Evolutionary conservation across 495 filamentous ascomycete species (phyloP).

Genomic region (Penicillium odoratum): DNA sequence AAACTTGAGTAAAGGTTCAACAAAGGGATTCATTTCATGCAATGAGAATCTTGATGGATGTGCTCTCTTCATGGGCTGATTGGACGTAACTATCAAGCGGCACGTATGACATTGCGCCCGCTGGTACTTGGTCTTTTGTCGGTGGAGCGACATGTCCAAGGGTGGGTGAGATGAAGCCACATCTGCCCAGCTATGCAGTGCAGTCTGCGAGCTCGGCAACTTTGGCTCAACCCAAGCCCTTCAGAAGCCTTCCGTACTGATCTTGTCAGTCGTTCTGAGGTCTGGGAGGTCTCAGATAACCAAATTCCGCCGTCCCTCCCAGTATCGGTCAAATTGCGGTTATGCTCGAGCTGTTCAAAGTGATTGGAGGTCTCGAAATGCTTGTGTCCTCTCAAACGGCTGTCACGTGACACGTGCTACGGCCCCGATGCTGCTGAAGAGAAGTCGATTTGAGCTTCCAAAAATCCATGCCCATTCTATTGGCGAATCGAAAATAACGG

Average conservation of each 20-base stretch:
- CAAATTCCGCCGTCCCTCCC: neutral
- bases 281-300: neutral
- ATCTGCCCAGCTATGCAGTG: neutral
- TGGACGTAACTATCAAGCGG: neutral
- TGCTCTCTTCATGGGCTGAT: neutral
- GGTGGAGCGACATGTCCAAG: neutral
- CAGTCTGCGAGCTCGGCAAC: neutral
- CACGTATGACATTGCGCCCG: neutral
- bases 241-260: neutral
- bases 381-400: neutral
- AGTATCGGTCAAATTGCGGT: neutral
- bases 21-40: neutral
- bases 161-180: neutral
- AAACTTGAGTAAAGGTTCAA: neutral
- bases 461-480: constrained; percentile 4
- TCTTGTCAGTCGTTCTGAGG: neutral
- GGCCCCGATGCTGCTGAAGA: constrained; percentile 1
- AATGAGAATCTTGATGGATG: neutral
- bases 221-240: neutral
- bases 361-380: neutral
- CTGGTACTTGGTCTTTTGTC: neutral
- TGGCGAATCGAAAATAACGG: constrained; percentile 1
- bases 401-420: neutral
- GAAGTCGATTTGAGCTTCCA: constrained; percentile 7
- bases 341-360: neutral